These are phyloP conservation scores for Neoboletus magnificus DNA, from an alignment of 768 basidiomycete species.

Conservation along the genomic window DNA sequence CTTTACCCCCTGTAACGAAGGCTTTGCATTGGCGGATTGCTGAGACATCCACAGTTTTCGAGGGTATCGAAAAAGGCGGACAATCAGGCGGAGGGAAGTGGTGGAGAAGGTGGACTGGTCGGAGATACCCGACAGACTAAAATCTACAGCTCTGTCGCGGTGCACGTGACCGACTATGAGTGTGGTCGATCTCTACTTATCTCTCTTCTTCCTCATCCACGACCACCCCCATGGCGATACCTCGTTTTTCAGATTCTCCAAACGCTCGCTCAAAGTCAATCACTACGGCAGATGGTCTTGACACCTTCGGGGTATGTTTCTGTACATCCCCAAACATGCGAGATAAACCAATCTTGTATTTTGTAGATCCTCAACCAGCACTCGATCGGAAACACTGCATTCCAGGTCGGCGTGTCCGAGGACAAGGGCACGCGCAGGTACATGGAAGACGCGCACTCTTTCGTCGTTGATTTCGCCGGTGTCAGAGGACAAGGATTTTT, in stretches of 20 bases:
- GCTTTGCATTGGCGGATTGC: constrained; percentile 78
- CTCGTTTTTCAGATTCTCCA: constrained; percentile 54
- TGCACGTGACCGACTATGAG: constrained; percentile 24
- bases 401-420: constrained; percentile 65
- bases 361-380: constrained; percentile 51
- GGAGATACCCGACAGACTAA: constrained; percentile 24
- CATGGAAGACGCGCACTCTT: constrained; percentile 98
- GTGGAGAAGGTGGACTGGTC: neutral
- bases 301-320: constrained; percentile 70
- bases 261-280: constrained; percentile 83
- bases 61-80: constrained; percentile 31
- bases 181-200: neutral
- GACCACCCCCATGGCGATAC: constrained; percentile 19
- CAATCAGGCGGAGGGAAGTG: constrained; percentile 12
- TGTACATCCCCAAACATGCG: neutral
- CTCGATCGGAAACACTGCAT: constrained; percentile 60
- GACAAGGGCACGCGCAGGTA: constrained; percentile 87
- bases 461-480: constrained; percentile 89
- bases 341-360: neutral
- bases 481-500: constrained; percentile 97
- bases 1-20: constrained; percentile 89
- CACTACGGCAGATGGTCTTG: constrained; percentile 67
- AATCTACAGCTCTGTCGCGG: constrained; percentile 10
- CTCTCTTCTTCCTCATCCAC: constrained; percentile 9
- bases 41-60: constrained; percentile 84